These are phyloP conservation scores for Xylariaceae sp. DNA, from an alignment of 2,329 filamentous ascomycete genomes.

Conservation along the genomic window DNA sequence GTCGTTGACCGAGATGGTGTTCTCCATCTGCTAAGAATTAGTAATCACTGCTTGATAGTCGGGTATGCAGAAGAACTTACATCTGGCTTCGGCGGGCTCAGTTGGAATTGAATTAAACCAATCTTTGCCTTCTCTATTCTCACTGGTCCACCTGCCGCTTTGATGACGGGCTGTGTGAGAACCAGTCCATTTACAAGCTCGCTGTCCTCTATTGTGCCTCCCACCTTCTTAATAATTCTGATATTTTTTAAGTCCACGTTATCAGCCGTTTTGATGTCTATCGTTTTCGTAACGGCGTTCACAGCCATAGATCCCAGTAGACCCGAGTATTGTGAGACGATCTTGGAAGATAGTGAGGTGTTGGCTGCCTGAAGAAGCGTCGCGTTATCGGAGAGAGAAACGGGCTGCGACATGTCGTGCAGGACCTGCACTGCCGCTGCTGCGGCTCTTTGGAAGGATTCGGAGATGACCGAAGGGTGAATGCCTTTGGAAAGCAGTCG, in stretches of 20 bases:
- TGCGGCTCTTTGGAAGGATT: constrained; percentile 94
- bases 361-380: constrained; percentile 95
- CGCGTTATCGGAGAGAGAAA: constrained; percentile 84
- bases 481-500: constrained; percentile 89
- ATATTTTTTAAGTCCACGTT: constrained; percentile 98
- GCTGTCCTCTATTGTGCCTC: constrained; percentile 97
- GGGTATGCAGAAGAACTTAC: constrained; percentile 54
- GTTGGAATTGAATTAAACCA: constrained; percentile 96
- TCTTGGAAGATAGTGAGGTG: constrained; percentile 97
- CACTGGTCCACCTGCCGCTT: constrained; percentile 87
- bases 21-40: constrained; percentile 77
- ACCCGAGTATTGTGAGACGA: constrained; percentile 96
- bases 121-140: constrained; percentile 98
- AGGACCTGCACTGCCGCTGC: constrained; percentile 87
- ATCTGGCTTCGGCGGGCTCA: constrained; percentile 97
- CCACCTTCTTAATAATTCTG: constrained; percentile 95
- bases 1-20: constrained; percentile 98
- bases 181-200: constrained; percentile 96
- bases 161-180: constrained; percentile 89
- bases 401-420: constrained; percentile 94
- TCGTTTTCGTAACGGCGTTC: constrained; percentile 92
- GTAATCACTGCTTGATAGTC: not conserved
- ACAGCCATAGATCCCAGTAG: constrained; percentile 97
- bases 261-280: constrained; percentile 92
- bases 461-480: constrained; percentile 96